A percentile compares a stretch with the other conserved stretches of the same genome.
These are phyloP conservation scores for Mycena sp. DNA, from an alignment of 1,284 basidiomycete genomes.

Conservation along the genomic window DNA sequence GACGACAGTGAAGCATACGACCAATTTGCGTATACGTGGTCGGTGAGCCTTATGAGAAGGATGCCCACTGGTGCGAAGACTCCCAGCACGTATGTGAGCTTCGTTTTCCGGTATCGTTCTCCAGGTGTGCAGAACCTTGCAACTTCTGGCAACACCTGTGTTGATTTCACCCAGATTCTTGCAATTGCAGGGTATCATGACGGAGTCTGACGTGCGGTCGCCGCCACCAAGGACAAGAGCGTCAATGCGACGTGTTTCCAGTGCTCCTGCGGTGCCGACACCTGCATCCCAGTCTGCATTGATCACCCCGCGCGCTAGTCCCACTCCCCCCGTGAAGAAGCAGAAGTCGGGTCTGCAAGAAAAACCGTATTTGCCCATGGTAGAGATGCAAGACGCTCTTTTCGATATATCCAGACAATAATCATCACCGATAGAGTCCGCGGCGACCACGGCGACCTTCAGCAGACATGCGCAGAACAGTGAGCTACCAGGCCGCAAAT, in stretches of 20 bases:
- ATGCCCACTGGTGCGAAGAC: constrained; percentile 36
- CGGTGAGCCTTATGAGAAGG: constrained; percentile 54
- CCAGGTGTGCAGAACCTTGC: neutral
- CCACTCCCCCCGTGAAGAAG: constrained; percentile 38
- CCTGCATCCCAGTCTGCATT: neutral
- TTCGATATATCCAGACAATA: no score
- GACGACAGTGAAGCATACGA: constrained; percentile 46
- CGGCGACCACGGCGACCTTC: constrained; percentile 31
- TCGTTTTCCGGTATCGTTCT: constrained; percentile 64
- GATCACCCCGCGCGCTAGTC: constrained; percentile 32
- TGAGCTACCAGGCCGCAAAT: constrained; percentile 38
- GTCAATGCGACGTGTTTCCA: constrained; percentile 41
- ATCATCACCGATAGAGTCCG: no score
- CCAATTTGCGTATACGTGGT: constrained; percentile 61
- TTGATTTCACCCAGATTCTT: constrained; percentile 46
- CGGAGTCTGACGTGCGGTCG: constrained; percentile 35
- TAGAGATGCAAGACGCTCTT: constrained; percentile 1
- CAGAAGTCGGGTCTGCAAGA: constrained; percentile 28
- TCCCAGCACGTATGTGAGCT: constrained; percentile 63
- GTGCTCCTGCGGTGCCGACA: constrained; percentile 35
- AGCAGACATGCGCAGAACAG: constrained; percentile 39
- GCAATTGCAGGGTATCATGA: constrained; percentile 53
- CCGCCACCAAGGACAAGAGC: constrained; percentile 26
- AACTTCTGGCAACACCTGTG: no score
- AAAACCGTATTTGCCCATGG: constrained; percentile 30